Base-by-base conservation (phyloP, 192 early-diverging fungal species). In the Lobosporangium transversale region DNA sequence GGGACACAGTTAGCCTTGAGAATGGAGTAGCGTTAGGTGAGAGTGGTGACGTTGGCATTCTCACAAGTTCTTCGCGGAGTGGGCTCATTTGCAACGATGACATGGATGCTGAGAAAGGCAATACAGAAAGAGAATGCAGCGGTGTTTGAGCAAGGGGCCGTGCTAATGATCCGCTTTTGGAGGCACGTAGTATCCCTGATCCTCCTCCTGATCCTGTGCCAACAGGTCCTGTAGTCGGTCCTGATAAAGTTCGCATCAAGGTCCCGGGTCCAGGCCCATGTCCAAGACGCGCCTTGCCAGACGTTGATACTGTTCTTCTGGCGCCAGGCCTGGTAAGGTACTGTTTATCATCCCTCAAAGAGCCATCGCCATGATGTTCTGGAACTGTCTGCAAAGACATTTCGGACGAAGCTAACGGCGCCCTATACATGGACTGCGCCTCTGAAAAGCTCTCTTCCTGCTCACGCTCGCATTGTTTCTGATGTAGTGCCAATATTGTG, bases 121-220 rank as follows among this genome's bases (percentile, higher is more conserved):
- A 9, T 4, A 66, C 33, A 9, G 71, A 66, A 0, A 63, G 63
- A 6, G 71, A 48, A 35, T 75, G 59, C 33, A 76, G 21, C n/a
- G 73, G 65, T 12, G 73, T 76, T 36, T 76, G 73, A 2, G 73
- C 73, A 20, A 76, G 53, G 0, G 73, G 73, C 8, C 73, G 50
- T 31, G 51, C 36, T 26, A 62, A 37, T 0, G 53, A 51, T 37
- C 61, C 61, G 37, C 55, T 71, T 30, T 54, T 71, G 20, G 61
- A 71, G 3, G 68, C 59, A 2, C 69, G 54, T 17, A 61, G 21
- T 17, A 48, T 2, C 8, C 31, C n/a, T 10, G 67, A 53, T n/a
- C n/a, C n/a, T n/a, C n/a, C n/a, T n/a, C 37, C 37, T 7, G 14
- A 14, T 40, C 14, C 14, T 14, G 8, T 14, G 37, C 37, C 37